Base-by-base conservation (phyloP, 2,329 filamentous ascomycete species). In the Fusarium bulbicola region DNA sequence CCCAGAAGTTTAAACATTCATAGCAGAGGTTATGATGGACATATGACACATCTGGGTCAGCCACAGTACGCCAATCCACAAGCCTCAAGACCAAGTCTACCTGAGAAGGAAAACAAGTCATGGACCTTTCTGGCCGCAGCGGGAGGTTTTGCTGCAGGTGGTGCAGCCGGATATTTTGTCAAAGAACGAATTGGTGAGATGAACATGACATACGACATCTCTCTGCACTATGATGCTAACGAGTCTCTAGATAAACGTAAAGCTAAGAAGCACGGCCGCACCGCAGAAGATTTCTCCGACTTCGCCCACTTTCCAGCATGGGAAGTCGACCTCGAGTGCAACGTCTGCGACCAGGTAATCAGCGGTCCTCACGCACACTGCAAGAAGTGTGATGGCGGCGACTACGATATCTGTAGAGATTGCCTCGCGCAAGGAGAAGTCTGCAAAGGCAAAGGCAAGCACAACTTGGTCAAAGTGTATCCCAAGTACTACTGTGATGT, bases 291-390 rank as follows among this genome's bases (percentile, higher is more conserved):
- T 4, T 72, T 72, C n/a, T 57, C 63, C 5, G 59, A 68, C 24
- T 73, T 74, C 10, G 18, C 40, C 7, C 46, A 74, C 7, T 74
- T 74, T 20, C 69, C 72, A 7, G 57, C 61, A 0, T 59, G 68
- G 47, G 50, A 63, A 5, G 54, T 70, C 3, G 26, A 34, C 8
- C 47, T 74, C 0, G 12, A 46, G 0, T 74, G 69, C 40, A 68
- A 74, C 13, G 40, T 73, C 6, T 74, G 73, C 16, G 57, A 74
- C 2, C 62, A 70, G 20, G 15, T 14, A 1, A 70, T 74, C 24
- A 58, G 60, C n/a, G 69, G 73, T 0, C 72, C 69, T 1, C 74
- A 74, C 21, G 63, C 72, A 1, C 73, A 74, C 28, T 74, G 73
- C 11, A 59, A 56, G 28, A 74, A 74, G 7, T 74, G 69, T 5